A percentile compares a stretch with the other conserved stretches of the same genome.
These are phyloP conservation scores for Rubia yunnanensis DNA, from an alignment of 257 asterid species.

Conservation along the genomic window DNA sequence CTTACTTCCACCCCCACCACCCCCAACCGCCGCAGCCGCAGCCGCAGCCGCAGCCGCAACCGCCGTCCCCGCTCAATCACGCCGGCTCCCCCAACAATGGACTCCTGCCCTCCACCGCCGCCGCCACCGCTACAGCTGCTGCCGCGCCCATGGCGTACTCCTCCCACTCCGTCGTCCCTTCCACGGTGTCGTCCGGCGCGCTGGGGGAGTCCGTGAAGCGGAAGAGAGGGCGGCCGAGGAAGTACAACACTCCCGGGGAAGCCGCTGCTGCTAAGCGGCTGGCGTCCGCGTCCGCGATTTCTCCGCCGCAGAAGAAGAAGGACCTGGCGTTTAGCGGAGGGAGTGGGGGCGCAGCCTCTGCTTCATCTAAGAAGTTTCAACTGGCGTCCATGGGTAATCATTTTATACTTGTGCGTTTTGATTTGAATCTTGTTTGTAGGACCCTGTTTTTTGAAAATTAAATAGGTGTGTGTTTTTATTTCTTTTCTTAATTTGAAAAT, in stretches of 20 bases:
- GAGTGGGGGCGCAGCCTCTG: constrained; percentile 12
- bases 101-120: constrained; percentile 5
- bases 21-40: constrained; percentile 17
- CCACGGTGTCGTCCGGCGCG: constrained; percentile 25
- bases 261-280: constrained; percentile 47
- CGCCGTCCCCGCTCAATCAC: constrained; percentile 13
- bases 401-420: not conserved
- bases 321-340: constrained; percentile 21
- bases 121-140: constrained; percentile 3
- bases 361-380: constrained; percentile 29
- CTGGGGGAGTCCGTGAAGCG: constrained; percentile 29
- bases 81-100: constrained; percentile 27
- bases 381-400: constrained; percentile 26
- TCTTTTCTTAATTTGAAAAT: not conserved
- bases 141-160: constrained; percentile 27
- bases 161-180: constrained; percentile 26
- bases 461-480: not conserved
- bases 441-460: not conserved
- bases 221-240: constrained; percentile 46
- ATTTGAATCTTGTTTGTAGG: constrained; percentile 1
- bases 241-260: constrained; percentile 38
- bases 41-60: constrained; percentile 14
- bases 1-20: constrained; percentile 36
- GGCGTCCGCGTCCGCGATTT: constrained; percentile 21
- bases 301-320: constrained; percentile 32